Conservation (phyloP, 257 asterid species). For the Solanum pimpinellifolium region DNA sequence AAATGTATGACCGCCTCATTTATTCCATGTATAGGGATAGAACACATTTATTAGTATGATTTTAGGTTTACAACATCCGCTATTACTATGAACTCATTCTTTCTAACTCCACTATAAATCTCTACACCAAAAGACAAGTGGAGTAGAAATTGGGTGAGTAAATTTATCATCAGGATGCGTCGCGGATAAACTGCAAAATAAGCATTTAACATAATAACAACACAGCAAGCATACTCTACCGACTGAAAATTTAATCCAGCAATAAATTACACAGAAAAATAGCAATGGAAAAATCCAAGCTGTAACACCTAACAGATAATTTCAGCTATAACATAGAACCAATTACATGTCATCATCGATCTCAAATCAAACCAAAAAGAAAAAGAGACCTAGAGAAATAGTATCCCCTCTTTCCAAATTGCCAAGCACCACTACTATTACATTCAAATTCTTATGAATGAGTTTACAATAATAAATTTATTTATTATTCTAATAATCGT, state of each 20-base stretch:
- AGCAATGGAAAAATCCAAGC: background rate
- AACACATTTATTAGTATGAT: background rate
- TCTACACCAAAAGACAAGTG: background rate
- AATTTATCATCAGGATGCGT: background rate
- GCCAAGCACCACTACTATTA: background rate
- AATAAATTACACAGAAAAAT: background rate
- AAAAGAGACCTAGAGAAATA: background rate
- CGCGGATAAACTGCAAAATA: background rate
- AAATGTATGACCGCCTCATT: background rate
- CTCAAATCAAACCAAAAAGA: background rate
- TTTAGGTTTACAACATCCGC: background rate
- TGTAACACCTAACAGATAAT: background rate
- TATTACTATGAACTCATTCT: background rate
- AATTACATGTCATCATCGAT: background rate
- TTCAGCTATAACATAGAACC: background rate
- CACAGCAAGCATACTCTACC: background rate
- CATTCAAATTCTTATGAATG: background rate
- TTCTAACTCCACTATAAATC: background rate
- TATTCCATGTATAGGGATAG: background rate
- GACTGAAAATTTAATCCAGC: background rate
- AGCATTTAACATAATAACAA: background rate
- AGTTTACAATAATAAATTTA: background rate
- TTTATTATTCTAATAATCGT: background rate
- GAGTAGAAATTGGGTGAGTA: background rate
- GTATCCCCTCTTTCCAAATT: background rate